Conservation (phyloP, 2,329 filamentous ascomycete species). For the Arthrobotrys pseudoclavata region DNA sequence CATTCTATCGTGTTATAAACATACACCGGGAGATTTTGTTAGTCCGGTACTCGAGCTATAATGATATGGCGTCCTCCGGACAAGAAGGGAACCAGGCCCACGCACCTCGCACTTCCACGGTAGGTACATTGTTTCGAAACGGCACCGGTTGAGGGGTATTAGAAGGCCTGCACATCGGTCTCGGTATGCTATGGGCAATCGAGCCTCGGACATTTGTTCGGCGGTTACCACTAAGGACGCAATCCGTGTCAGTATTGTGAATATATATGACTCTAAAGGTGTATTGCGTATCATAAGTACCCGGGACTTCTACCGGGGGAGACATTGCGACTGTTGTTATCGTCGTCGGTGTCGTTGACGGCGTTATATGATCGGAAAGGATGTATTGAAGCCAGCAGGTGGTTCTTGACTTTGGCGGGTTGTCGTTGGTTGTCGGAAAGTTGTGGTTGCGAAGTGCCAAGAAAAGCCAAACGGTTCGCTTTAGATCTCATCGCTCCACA, state of each 20-base stretch:
- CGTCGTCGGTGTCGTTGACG: constrained; percentile 16
- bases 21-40: constrained; percentile 39
- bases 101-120: constrained; percentile 98
- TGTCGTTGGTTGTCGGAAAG: constrained; percentile 6
- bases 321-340: constrained; percentile 33
- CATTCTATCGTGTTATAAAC: constrained; percentile 73
- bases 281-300: constrained; percentile 4
- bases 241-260: constrained; percentile 7
- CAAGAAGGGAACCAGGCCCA: constrained; percentile 26
- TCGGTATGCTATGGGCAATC: constrained; percentile 80
- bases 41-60: constrained; percentile 7
- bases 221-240: constrained; percentile 23
- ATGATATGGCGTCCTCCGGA: not conserved
- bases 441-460: constrained; percentile 15
- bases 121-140: constrained; percentile 89
- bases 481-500: constrained; percentile 30
- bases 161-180: constrained; percentile 95
- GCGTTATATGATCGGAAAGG: constrained; percentile 4
- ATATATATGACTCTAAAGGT: not conserved
- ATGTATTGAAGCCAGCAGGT: constrained; percentile 1
- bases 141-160: constrained; percentile 96
- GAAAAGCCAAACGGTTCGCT: constrained; percentile 16
- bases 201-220: constrained; percentile 55
- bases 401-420: constrained; percentile 20
- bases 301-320: constrained; percentile 33